Evolutionary conservation across 306 rosid genomes (phyloP), one percentile per base, ranked within the genome.

Genomic region (Prinsepia uniflora): DNA sequence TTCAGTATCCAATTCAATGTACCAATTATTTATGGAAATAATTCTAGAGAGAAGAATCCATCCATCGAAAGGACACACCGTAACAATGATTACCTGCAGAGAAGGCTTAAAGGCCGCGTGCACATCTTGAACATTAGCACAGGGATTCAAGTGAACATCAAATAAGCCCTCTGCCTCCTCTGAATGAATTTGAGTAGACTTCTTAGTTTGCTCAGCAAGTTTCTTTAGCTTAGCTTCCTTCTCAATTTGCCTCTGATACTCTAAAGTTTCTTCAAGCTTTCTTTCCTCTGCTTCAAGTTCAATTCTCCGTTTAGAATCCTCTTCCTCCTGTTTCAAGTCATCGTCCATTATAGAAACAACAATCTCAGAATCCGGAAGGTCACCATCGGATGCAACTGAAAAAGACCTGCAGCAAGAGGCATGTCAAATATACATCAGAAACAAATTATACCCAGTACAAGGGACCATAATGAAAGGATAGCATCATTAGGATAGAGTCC

Each of bases 191-290:
- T 65, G 90, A 64, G 85, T 74, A 74, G 77, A 80, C 81, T 88
- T 89, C 87, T 87, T 91, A 52, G 80, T 92, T 80, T 82, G 92
- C 84, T 95, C 96, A 14, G 97, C 96, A 63, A 95, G 88, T 74
- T 87, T 96, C 88, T 85, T 91, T 81, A 82, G 87, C 85, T 95
- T 95, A 72, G 97, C 99, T 86, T 91, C 96, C 71, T 88, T 80
- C 80, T 91, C 99, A 72, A 91, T 86, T 78, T 82, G 85, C 54
- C 96, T 85, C 67, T 95, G 99, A 76, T 81, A 88, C 81, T 95
- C 96, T 84, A 95, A 84, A 60, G 96, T 86, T 81, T 91, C 97
- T 85, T 91, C 96, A 70, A 95, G 96, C 83, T 80, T 91, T 82
- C 89, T 91, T 80, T 91, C 99, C 76, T 91, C 97, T 75, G 76